Conservation (phyloP, 495 filamentous ascomycete species). For the Choiromyces venosus region DNA sequence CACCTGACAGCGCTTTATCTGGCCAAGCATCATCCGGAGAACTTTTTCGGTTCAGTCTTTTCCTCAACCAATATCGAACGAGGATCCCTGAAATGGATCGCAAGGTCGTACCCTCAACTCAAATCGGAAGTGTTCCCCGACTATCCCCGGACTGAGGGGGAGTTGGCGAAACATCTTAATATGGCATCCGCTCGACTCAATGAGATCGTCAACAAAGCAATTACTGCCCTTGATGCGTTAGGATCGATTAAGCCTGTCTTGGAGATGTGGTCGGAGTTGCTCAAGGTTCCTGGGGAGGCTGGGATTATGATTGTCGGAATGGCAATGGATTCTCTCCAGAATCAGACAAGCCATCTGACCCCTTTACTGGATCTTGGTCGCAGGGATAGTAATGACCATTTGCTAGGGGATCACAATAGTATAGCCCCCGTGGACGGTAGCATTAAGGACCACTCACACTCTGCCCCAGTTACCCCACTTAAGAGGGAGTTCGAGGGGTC, state of each 20-base stretch:
- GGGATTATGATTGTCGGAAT: constrained; percentile 29
- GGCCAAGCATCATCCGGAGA: constrained; percentile 19
- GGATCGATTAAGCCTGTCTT: constrained; percentile 28
- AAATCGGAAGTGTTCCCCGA: constrained; percentile 23
- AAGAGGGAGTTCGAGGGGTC: background rate
- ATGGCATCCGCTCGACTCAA: constrained; percentile 24
- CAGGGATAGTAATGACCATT: background rate
- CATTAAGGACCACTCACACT: background rate
- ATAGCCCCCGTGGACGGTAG: background rate
- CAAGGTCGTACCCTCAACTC: constrained; percentile 20
- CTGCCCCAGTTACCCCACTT: background rate
- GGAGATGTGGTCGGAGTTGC: constrained; percentile 29
- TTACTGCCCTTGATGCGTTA: constrained; percentile 27
- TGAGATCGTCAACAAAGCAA: constrained; percentile 30
- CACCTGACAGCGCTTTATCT: constrained; percentile 17
- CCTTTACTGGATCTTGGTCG: background rate
- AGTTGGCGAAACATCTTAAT: constrained; percentile 25
- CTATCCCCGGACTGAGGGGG: constrained; percentile 18
- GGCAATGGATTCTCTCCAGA: constrained; percentile 16
- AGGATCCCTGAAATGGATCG: constrained; percentile 29
- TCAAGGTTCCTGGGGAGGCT: constrained; percentile 24
- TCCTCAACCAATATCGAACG: constrained; percentile 24
- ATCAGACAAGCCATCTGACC: background rate
- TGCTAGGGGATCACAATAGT: background rate
- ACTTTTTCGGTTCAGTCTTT: constrained; percentile 31